Evolutionary conservation across 2,329 filamentous ascomycete species (phyloP), one percentile per base, ranked within the genome.

Genomic region (Capronia coronata): DNA sequence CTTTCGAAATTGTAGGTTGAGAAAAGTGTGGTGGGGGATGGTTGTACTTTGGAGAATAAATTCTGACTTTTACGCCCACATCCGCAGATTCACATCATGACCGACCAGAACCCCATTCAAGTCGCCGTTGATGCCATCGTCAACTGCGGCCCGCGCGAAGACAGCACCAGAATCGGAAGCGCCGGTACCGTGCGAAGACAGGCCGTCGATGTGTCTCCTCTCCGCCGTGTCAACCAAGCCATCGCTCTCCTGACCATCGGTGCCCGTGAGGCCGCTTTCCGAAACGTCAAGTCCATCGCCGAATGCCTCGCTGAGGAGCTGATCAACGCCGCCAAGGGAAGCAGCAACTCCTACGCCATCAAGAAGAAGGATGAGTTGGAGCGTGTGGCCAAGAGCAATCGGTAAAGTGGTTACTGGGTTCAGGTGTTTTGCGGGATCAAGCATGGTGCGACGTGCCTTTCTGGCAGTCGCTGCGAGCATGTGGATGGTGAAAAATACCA

Each of bases 351-450:
- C 65, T 98, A 97, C 75, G 93, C 94, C 70, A 98, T 98, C 85
- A 98, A 98, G 89, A 98, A 98, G 89, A 98, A 98, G 91, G 93
- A 98, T 76, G 94, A 98, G 86, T 78, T 98, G 79, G 93, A 98
- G 86, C 93, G 93, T 93, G 93, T 98, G 68, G 93, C 93, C 78
- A 98, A 98, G 88, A 88, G 83, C 83, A 98, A 98, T 86, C 87
- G 93, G 86, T 98, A 97, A 90, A 90, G 48, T 14, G 22, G 13
- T 44, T 34, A 41, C 27, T 45, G 19, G 40, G 29, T 38, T 34
- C 11, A 32, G 49, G 49, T 46, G 49, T 51, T 51, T 51, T 38
- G 35, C 38, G 43, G 43, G 38, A 44, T 44, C 42, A 39, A 40
- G 23, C 44, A 52, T 55, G 49, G 49, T 37, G 30, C 43, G 53